A percentile compares a stretch with the other conserved stretches of the same genome.
Evolutionary conservation across 805 yeast genomes (phyloP).

Genomic region (Candida lessepsii): DNA sequence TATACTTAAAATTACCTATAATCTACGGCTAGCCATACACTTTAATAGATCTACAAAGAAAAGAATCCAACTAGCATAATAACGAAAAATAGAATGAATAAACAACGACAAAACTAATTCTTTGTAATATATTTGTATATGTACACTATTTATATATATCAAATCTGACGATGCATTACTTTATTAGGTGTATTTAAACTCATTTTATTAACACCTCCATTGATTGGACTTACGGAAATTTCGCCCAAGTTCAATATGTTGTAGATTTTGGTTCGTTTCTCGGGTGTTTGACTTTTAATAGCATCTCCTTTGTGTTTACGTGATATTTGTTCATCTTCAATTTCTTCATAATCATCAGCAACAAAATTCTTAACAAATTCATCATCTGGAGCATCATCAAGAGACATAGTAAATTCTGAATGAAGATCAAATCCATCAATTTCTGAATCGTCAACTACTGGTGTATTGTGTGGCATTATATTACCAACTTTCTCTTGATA

Average conservation of each 20-base stretch:
- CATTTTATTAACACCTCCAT: constrained; percentile 21
- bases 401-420: background rate
- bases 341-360: background rate
- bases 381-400: background rate
- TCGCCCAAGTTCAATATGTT: background rate
- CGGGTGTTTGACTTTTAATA: constrained; percentile 1
- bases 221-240: constrained; percentile 17
- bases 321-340: background rate
- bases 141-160: constrained; percentile 6
- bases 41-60: background rate
- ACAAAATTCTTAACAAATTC: background rate
- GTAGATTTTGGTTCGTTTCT: constrained; percentile 1
- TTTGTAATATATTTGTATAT: constrained; percentile 5
- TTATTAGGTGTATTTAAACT: constrained; percentile 8
- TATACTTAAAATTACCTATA: too few species aligned
- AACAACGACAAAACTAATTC: constrained; percentile 2
- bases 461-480: background rate
- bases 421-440: constrained; percentile 3
- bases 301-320: background rate
- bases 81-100: constrained; percentile 7
- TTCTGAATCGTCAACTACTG: background rate
- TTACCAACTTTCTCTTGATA: background rate
- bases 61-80: background rate
- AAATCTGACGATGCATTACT: background rate
- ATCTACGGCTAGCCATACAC: too few species aligned